Base-by-base conservation (phyloP, 2,329 filamentous ascomycete species). In the Annulohypoxylon truncatum region DNA sequence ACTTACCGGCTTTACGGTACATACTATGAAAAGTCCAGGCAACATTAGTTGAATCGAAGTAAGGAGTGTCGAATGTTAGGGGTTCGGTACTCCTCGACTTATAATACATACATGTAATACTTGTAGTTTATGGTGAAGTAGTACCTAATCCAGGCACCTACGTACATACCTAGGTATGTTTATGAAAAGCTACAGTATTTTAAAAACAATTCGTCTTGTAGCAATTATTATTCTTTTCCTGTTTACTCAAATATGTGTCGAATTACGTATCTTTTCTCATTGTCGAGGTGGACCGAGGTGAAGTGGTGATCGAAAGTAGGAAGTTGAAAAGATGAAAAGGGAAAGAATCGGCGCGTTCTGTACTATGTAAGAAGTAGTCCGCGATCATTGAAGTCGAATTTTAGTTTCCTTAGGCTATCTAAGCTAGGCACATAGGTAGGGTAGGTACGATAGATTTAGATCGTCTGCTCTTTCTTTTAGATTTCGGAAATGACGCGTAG, bases 401-500 rank as follows among this genome's bases (percentile, higher is more conserved):
- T 52, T 55, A 50, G 52, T 51, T 60, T 62, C 20, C 15, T 20
- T 20, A 35, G 31, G 31, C 13, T 35, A 35, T 15, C 13, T 38
- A 18, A 12, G 4, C 15, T 42, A 42, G 8, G 2, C 22, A 31
- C 5, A n/a, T 42, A 42, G 8, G 2, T 42, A 31, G n/a, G 35
- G 35, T 7, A 38, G n/a, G n/a, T 50, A 18, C 52, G 22, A 50
- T 18, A 66, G 40, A 63, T 63, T 63, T 22, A 63, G 44, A 60
- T 62, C 54, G 47, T 58, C 53, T 52, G 44, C 15, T 55, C 26
- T 12, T 60, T 29, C n/a, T 44, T 33, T 29, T 52, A 48, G 9
- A 31, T 31, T 46, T 54, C 46, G 59, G 66, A 66, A 69, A 64
- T 69, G 56, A 69, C 55, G 66, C 59, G 66, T 69, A 64, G 54